phyloP scores from a whole-genome alignment of 2,329 filamentous ascomycete species.

The Aspergillus latus region DNA sequence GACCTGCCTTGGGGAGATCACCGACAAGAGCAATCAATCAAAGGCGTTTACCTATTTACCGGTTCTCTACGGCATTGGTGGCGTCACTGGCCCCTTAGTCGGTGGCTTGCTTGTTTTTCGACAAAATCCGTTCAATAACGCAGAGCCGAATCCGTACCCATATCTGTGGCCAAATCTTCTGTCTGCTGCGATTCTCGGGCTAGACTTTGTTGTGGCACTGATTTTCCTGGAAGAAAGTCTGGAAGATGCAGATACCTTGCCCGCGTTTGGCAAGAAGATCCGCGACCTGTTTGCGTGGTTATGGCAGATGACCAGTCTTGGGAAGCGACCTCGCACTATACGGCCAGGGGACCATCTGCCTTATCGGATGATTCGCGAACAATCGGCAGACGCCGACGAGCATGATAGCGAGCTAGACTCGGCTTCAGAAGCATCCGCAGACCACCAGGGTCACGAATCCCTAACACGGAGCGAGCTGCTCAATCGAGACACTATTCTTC shows the following conservation, averaged over 20 bases:
- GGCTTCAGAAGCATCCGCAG: conserved; percentile 42
- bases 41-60: conserved; percentile 91
- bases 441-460: conserved; percentile 45
- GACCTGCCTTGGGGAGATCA: conserved; percentile 91
- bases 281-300: conserved; percentile 64
- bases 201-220: conserved; percentile 72
- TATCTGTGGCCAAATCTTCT: conserved; percentile 84
- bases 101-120: conserved; percentile 77
- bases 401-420: conserved; percentile 47
- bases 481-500: conserved; percentile 76
- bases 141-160: conserved; percentile 63
- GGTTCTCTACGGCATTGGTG: conserved; percentile 91
- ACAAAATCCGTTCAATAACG: conserved; percentile 55
- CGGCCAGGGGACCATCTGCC: conserved; percentile 34
- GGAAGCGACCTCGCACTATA: conserved; percentile 60
- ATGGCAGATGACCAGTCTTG: conserved; percentile 65
- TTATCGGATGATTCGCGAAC: conserved; percentile 30
- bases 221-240: conserved; percentile 85
- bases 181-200: conserved; percentile 67
- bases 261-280: conserved; percentile 59
- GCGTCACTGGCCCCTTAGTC: conserved; percentile 88
- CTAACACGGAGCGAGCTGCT: conserved; percentile 62
- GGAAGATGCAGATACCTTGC: conserved; percentile 63
- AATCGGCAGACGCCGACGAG: conserved; percentile 30
- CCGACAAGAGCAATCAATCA: conserved; percentile 91